Conservation (phyloP, 805 yeast genomes). For the Zygosaccharomyces pseudorouxii region DNA sequence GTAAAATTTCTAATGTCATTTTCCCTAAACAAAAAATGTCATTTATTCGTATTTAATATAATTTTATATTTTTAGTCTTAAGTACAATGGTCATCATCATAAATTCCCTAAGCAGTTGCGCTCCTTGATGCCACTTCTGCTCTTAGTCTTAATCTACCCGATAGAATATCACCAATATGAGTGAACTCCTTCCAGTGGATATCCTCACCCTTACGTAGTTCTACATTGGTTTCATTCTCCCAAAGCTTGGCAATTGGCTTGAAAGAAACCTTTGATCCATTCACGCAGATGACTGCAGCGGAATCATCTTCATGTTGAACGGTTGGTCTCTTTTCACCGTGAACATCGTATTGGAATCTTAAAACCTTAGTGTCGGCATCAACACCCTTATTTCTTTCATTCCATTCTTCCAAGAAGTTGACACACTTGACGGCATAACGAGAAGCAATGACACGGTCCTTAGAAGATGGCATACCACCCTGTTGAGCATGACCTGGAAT, state of each 20-base stretch:
- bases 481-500: slow-evolving; percentile 98
- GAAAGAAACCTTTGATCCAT: slow-evolving; percentile 60
- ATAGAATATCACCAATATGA: slow-evolving; percentile 59
- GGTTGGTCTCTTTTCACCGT: slow-evolving; percentile 46
- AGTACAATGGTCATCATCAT: slow-evolving; percentile 12
- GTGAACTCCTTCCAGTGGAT: slow-evolving; percentile 66
- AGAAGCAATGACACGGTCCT: slow-evolving; percentile 86
- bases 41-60: slow-evolving; percentile 6
- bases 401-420: slow-evolving; percentile 74
- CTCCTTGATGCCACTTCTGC: slow-evolving; percentile 30
- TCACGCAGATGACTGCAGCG: slow-evolving; percentile 65
- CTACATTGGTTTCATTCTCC: slow-evolving; percentile 55
- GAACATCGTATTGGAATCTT: slow-evolving; percentile 45
- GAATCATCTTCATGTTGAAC: slow-evolving; percentile 40
- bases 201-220: slow-evolving; percentile 58
- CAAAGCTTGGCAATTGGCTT: slow-evolving; percentile 53
- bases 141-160: slow-evolving; percentile 60
- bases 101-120: slow-evolving; percentile 4
- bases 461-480: slow-evolving; percentile 92
- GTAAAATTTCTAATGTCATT: background rate
- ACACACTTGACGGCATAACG: slow-evolving; percentile 88
- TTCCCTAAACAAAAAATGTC: background rate
- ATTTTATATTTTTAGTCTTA: background rate
- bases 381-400: slow-evolving; percentile 33
- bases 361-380: slow-evolving; percentile 39